phyloP scores from a whole-genome alignment of 78 protist species.

The Emiliania huxleyi region DNA sequence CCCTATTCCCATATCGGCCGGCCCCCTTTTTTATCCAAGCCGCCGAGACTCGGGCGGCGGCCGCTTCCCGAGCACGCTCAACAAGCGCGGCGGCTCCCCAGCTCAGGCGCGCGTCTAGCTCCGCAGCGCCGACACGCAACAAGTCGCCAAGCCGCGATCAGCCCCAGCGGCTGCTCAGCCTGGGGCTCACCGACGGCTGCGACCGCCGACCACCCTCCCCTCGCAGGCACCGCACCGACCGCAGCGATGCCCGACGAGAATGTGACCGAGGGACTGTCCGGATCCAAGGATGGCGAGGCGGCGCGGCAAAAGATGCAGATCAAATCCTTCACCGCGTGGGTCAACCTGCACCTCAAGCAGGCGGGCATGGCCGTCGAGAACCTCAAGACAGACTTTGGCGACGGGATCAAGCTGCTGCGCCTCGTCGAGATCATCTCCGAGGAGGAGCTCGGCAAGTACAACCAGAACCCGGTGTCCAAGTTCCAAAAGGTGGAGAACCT shows the following conservation, averaged over 20 bases:
- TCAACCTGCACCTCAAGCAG: conserved; percentile 75
- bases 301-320: conserved; percentile 6
- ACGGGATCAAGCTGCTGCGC: conserved; percentile 73
- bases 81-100: no score
- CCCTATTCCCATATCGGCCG: no score
- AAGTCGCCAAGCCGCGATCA: no score
- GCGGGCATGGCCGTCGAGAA: conserved; percentile 67
- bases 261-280: background rate
- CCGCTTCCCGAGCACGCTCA: no score
- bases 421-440: conserved; percentile 78
- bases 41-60: no score
- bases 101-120: no score
- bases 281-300: background rate
- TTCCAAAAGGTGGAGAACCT: conserved; percentile 49
- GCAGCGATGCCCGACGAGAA: background rate
- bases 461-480: conserved; percentile 14
- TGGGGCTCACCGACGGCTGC: no score
- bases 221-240: no score
- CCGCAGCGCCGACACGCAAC: no score
- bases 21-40: no score
- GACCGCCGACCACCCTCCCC: no score
- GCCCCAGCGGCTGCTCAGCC: no score
- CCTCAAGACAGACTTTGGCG: conserved; percentile 65
- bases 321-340: conserved; percentile 85
- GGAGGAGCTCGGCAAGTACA: conserved; percentile 54